These are phyloP conservation scores for Bipolaris oryzae DNA, from an alignment of 2,329 filamentous ascomycete genomes.

Conservation along the genomic window DNA sequence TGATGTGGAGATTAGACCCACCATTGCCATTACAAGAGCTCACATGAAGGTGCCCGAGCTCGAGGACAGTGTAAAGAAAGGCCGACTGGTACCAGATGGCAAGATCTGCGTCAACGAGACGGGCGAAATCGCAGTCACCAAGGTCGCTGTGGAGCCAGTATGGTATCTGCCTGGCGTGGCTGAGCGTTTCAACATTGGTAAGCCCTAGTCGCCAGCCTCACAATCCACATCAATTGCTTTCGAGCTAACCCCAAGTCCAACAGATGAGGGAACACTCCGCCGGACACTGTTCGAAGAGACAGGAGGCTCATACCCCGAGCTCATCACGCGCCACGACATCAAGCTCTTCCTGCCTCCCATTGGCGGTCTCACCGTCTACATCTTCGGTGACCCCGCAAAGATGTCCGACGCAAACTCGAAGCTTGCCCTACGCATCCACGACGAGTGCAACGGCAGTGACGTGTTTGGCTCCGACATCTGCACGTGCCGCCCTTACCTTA, in stretches of 20 bases:
- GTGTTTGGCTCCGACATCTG: conserved; percentile 98
- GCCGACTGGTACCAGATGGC: conserved; percentile 78
- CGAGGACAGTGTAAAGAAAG: conserved; percentile 81
- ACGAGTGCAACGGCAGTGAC: conserved; percentile 93
- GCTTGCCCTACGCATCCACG: conserved; percentile 83
- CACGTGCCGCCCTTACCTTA: conserved; percentile 92
- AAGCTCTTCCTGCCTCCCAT: conserved; percentile 96
- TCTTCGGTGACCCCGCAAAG: conserved; percentile 92
- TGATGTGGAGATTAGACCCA: conserved; percentile 83
- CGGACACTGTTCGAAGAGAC: conserved; percentile 93
- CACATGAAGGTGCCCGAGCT: conserved; percentile 98
- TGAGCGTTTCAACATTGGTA: conserved; percentile 87
- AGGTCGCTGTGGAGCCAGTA: conserved; percentile 94
- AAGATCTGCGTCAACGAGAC: conserved; percentile 86
- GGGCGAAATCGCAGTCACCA: conserved; percentile 91
- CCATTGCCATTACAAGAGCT: conserved; percentile 88
- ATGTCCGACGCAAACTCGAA: conserved; percentile 85
- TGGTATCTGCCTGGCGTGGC: conserved; percentile 68
- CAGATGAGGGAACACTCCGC: conserved; percentile 83
- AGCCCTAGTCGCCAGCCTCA: conserved; percentile 30
- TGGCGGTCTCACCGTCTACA: conserved; percentile 93
- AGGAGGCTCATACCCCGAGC: conserved; percentile 92
- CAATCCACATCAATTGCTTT: too few species aligned
- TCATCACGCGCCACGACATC: conserved; percentile 92
- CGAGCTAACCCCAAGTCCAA: conserved; percentile 21